Base-by-base conservation (phyloP, 352 stramenopile species). In the Phytopythium boreale region DNA sequence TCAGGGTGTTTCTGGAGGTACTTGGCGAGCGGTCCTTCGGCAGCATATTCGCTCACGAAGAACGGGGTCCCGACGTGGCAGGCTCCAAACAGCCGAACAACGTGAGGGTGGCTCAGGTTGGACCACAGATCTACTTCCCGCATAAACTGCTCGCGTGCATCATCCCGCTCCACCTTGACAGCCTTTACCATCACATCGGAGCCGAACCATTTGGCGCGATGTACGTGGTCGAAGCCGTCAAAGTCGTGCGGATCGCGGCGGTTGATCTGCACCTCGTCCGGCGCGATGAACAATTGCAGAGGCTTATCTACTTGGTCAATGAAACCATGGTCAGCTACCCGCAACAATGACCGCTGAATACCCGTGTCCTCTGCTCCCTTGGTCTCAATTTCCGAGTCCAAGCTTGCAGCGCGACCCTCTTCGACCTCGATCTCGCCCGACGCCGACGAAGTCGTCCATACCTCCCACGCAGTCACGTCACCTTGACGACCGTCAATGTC, bases 101-200 rank as follows among this genome's bases (percentile, higher is more conserved):
- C 74, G 67, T 96, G 94, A 11, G 76, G 76, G 68, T 98, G 93
- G 2, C 75, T 67, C 0, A 97, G 66, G 22, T 82, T 84, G 60
- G 94, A 94, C 90, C 97, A 31, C 22, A 17, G 1, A 11, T 26
- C 5, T 55, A 10, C 22, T 36, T 55, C 22, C 22, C 37, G 12
- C 37, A 12, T 3, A 12, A 43, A 43, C 12, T 12, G 37, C 22
- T 52, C 46, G 14, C 46, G 9, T 29, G 46, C 46, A 27, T 57
- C 7, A 10, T 68, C 43, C 3, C 65, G 14, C 26, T 68, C n/a
- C n/a, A n/a, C n/a, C n/a, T n/a, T n/a, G n/a, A n/a, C n/a, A n/a
- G n/a, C 67, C 58, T 72, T 72, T 2, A 72, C 59, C 44, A 69
- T 57, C 15, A 72, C 62, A 34, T 59, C n/a, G 2, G 62, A 26